Conservation (phyloP, 768 basidiomycete species). For the Boletus speciosus region DNA sequence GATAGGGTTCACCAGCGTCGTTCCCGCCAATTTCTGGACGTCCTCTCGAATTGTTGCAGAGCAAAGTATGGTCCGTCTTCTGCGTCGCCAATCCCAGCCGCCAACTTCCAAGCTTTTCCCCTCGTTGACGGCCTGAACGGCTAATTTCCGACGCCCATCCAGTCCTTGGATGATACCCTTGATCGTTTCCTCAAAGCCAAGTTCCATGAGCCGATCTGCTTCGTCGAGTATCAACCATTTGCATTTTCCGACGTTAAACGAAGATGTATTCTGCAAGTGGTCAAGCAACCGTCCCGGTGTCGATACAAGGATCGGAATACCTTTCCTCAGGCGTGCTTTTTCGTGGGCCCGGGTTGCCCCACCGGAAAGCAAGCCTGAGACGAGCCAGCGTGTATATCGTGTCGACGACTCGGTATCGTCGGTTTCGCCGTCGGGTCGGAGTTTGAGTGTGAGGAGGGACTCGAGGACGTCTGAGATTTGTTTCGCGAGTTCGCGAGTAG, state of each 20-base stretch:
- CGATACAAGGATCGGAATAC: constrained; percentile 90
- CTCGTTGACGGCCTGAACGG: constrained; percentile 59
- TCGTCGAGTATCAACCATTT: constrained; percentile 97
- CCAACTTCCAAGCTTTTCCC: constrained; percentile 70
- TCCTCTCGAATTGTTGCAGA: constrained; percentile 96
- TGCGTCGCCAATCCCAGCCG: constrained; percentile 80
- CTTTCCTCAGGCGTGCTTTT: constrained; percentile 92
- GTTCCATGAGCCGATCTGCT: constrained; percentile 95
- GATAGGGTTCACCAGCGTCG: constrained; percentile 71
- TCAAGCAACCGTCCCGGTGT: constrained; percentile 95
- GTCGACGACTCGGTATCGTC: constrained; percentile 42
- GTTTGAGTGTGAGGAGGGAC: constrained; percentile 69
- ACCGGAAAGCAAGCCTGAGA: constrained; percentile 89
- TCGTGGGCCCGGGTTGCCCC: constrained; percentile 95
- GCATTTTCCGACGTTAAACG: constrained; percentile 90
- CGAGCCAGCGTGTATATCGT: constrained; percentile 83
- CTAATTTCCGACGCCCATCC: constrained; percentile 77
- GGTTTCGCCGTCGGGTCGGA: constrained; percentile 54
- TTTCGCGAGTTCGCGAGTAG: constrained; percentile 93
- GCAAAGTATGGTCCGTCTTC: constrained; percentile 85
- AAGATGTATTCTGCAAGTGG: constrained; percentile 92
- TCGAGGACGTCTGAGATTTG: constrained; percentile 97
- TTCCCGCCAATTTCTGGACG: constrained; percentile 89
- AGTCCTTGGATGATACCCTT: constrained; percentile 83
- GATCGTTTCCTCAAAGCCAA: constrained; percentile 96